Evolutionary conservation across 345 rosid species (phyloP).

Genomic region (Microcos paniculata): DNA sequence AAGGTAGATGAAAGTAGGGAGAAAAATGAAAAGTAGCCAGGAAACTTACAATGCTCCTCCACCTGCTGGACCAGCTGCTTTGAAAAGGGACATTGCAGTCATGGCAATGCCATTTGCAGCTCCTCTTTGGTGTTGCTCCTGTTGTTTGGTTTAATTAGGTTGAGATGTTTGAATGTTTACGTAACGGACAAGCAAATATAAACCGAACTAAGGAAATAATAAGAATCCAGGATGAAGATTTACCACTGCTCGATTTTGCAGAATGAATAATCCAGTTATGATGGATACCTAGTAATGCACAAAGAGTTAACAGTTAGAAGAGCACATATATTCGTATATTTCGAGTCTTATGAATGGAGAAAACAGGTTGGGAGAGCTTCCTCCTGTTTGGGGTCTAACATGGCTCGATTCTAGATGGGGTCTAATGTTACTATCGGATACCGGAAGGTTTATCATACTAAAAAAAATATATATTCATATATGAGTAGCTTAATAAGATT

Average conservation of each 20-base stretch:
- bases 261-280: constrained; percentile 55
- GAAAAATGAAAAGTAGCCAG: background rate
- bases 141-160: constrained; percentile 2
- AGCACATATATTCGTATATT: background rate
- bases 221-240: background rate
- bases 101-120: constrained; percentile 69
- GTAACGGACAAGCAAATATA: background rate
- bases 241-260: constrained; percentile 67
- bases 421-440: too few species aligned
- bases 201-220: background rate
- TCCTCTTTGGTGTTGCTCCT: constrained; percentile 65
- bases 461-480: too few species aligned
- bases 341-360: too few species aligned
- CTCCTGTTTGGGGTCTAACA: too few species aligned
- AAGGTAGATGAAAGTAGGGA: background rate
- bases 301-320: background rate
- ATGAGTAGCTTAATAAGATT: background rate
- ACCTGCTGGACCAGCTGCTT: constrained; percentile 65
- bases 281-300: constrained; percentile 36
- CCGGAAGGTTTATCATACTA: too few species aligned
- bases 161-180: background rate
- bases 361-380: too few species aligned
- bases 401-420: too few species aligned
- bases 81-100: constrained; percentile 65
- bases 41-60: constrained; percentile 56